Conservation (phyloP, 2,329 filamentous ascomycete genomes). For the Macrophomina pseudophaseolina region DNA sequence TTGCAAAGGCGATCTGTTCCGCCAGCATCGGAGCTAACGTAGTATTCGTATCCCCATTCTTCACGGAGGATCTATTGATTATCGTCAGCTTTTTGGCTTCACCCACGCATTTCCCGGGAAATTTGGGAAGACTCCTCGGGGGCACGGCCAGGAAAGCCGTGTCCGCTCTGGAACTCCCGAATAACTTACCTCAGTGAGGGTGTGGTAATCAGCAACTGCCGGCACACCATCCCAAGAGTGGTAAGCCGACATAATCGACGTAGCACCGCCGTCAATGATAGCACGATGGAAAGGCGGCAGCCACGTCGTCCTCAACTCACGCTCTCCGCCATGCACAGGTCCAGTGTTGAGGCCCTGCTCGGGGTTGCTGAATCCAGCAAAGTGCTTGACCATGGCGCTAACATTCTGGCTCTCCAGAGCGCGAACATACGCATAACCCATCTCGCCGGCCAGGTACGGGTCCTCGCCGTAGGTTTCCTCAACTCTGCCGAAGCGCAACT, state of each 20-base stretch:
- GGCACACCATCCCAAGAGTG: conserved; percentile 76
- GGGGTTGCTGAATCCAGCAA: conserved; percentile 69
- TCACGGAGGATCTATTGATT: conserved; percentile 62
- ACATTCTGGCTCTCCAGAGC: conserved; percentile 70
- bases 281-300: conserved; percentile 68
- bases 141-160: neutral
- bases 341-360: conserved; percentile 76
- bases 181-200: conserved; percentile 56
- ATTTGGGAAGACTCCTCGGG: neutral
- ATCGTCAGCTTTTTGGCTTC: neutral
- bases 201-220: conserved; percentile 67
- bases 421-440: conserved; percentile 65
- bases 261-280: conserved; percentile 72
- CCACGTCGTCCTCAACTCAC: conserved; percentile 61
- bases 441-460: conserved; percentile 69
- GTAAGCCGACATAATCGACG: conserved; percentile 75
- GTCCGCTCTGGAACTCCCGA: no score
- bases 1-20: conserved; percentile 71
- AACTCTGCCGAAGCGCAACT: conserved; percentile 73
- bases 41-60: conserved; percentile 77
- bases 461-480: conserved; percentile 78
- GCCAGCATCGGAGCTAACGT: conserved; percentile 69
- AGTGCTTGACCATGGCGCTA: conserved; percentile 77
- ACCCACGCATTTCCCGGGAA: conserved; percentile 34
- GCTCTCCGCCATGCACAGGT: conserved; percentile 61